A percentile compares a stretch with the other conserved stretches of the same genome.
These are phyloP conservation scores for Cladosporium velox DNA, from an alignment of 2,329 filamentous ascomycete genomes.

Conservation along the genomic window DNA sequence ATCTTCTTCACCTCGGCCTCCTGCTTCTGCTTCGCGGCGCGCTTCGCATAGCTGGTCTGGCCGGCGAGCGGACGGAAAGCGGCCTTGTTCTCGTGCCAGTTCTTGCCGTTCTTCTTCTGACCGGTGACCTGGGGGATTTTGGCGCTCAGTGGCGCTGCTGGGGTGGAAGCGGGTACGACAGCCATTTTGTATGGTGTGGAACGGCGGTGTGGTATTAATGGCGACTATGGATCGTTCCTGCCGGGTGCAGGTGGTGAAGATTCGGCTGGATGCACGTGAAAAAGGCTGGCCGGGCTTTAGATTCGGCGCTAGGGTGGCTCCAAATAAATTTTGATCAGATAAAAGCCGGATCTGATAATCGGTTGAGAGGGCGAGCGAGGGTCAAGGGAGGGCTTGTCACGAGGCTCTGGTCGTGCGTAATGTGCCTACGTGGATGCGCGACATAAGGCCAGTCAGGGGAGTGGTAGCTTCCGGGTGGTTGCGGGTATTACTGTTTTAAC, in stretches of 20 bases:
- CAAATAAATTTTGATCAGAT: slow-evolving; percentile 2
- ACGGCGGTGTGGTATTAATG: slow-evolving; percentile 31
- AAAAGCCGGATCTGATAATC: slow-evolving; percentile 2
- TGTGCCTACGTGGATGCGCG: slow-evolving; percentile 7
- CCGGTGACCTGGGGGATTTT: slow-evolving; percentile 44
- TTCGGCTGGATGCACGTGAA: slow-evolving; percentile 4
- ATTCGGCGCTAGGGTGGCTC: background rate
- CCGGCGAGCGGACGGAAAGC: slow-evolving; percentile 82
- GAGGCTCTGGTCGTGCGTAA: slow-evolving; percentile 2
- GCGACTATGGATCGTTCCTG: slow-evolving; percentile 1
- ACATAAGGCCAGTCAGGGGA: slow-evolving; percentile 3
- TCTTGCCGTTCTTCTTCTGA: slow-evolving; percentile 90
- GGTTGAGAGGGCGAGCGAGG: background rate
- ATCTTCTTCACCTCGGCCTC: slow-evolving; percentile 81
- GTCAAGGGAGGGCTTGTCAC: background rate
- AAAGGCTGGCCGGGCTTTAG: slow-evolving; percentile 8
- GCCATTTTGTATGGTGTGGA: slow-evolving; percentile 20
- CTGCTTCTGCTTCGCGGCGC: slow-evolving; percentile 68
- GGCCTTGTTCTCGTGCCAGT: slow-evolving; percentile 83
- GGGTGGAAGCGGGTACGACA: slow-evolving; percentile 35
- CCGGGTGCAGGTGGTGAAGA: slow-evolving; percentile 2
- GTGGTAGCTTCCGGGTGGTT: background rate
- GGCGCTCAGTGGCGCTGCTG: slow-evolving; percentile 38
- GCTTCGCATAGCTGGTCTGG: slow-evolving; percentile 75
- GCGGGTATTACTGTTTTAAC: background rate